Conservation (phyloP, 73 alveolate genomes). For the Stentor coeruleus region DNA sequence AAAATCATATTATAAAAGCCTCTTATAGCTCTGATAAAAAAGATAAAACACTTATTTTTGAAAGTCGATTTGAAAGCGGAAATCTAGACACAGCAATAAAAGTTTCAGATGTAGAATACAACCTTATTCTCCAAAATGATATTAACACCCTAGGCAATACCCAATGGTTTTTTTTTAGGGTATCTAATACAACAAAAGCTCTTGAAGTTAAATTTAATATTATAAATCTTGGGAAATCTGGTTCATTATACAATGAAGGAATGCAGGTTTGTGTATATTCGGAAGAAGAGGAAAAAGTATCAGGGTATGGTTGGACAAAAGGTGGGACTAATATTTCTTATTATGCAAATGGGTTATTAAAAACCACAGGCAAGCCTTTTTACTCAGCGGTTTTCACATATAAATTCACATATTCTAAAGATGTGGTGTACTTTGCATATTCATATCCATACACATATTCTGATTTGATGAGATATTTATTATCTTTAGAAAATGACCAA, state of each 20-base stretch:
- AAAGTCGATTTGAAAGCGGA: conserved; percentile 86
- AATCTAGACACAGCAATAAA: conserved; percentile 53
- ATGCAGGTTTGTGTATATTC: conserved; percentile 70
- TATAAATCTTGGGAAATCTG: conserved; percentile 66
- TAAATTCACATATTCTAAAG: not conserved
- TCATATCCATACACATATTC: not conserved
- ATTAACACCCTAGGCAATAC: conserved; percentile 89
- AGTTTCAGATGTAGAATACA: conserved; percentile 66
- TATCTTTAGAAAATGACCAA: too few relatives aligned
- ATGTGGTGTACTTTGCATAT: not conserved
- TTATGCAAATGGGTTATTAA: conserved; percentile 32
- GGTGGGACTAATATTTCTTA: conserved; percentile 42
- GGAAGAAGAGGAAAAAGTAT: conserved; percentile 28
- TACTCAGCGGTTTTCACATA: too few relatives aligned
- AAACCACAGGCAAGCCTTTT: too few relatives aligned
- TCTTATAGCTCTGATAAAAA: too few relatives aligned
- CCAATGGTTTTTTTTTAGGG: conserved; percentile 90
- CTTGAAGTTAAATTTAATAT: conserved; percentile 65
- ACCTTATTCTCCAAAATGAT: conserved; percentile 82
- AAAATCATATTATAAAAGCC: too few relatives aligned
- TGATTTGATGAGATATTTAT: too few relatives aligned
- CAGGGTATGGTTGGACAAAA: conserved; percentile 48
- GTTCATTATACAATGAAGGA: conserved; percentile 61
- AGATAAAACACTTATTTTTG: conserved; percentile 78
- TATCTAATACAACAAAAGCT: conserved; percentile 57